Percentiles rank a stretch among this genome's conserved stretches.
phyloP scores from a whole-genome alignment of 2,329 filamentous ascomycete species.

The Hypomyces perniciosus region DNA sequence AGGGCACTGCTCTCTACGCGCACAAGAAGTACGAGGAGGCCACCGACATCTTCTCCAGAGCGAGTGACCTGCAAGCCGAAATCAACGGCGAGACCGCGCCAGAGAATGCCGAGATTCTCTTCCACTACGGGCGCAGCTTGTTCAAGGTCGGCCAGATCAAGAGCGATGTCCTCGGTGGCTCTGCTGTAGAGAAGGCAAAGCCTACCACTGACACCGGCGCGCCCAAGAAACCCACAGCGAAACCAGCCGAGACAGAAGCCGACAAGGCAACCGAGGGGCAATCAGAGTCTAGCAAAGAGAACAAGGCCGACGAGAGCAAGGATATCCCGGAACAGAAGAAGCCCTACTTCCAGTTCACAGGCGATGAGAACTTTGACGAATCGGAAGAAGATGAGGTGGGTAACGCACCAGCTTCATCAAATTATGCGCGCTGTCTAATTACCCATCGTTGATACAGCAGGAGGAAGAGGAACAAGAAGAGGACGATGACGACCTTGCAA shows the following conservation, averaged over 20 bases:
- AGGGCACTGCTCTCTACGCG: conserved; percentile 77
- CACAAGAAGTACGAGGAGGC: conserved; percentile 84
- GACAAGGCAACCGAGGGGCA: conserved; percentile 40
- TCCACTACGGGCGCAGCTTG: conserved; percentile 86
- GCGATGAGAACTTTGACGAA: conserved; percentile 88
- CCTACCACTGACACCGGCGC: conserved; percentile 34
- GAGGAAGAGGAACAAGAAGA: conserved; percentile 46
- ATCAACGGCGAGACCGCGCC: conserved; percentile 88
- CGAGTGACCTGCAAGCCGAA: conserved; percentile 82
- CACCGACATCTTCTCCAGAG: conserved; percentile 80
- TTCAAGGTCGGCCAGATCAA: conserved; percentile 93
- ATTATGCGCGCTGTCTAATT: conserved; percentile 17
- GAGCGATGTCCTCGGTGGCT: conserved; percentile 87
- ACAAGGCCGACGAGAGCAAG: conserved; percentile 33
- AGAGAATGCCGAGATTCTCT: conserved; percentile 89
- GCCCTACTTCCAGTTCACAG: conserved; percentile 83
- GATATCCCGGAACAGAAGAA: conserved; percentile 47
- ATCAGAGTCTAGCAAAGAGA: conserved; percentile 32
- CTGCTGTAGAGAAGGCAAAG: conserved; percentile 52
- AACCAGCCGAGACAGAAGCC: conserved; percentile 33
- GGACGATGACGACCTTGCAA: conserved; percentile 66
- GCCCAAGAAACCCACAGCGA: conserved; percentile 22
- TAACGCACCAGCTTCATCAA: conserved; percentile 4
- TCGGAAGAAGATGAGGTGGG: conserved; percentile 67
- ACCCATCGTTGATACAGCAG: conserved; percentile 21